Evolutionary conservation across 345 rosid genomes (phyloP).

Genomic region (Punica granatum): DNA sequence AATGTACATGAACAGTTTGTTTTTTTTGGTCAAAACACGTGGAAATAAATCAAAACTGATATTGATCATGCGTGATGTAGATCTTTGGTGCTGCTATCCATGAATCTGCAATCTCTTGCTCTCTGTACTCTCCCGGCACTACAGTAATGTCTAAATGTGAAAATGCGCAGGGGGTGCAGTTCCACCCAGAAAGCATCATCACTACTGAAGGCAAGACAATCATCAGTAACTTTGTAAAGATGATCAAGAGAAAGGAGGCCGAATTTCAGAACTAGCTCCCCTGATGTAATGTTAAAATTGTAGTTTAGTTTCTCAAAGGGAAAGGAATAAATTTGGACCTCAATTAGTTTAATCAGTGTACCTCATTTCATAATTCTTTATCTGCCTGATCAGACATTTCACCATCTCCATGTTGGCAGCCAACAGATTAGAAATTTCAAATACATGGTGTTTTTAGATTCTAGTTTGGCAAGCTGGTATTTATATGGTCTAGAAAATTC

Average conservation of each 20-base stretch:
- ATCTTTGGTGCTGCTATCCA: no score
- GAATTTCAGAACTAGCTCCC: slow-evolving; percentile 31
- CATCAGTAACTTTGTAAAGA: slow-evolving; percentile 65
- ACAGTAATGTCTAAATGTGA: neutral
- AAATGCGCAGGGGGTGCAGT: slow-evolving; percentile 80
- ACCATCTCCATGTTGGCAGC: no score
- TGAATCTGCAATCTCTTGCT: neutral
- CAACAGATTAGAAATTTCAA: no score
- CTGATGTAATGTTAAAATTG: neutral
- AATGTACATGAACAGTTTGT: neutral
- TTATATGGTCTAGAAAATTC: no score
- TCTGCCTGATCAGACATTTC: no score
- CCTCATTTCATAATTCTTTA: no score
- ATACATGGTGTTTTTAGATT: no score
- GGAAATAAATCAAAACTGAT: neutral
- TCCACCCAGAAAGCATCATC: slow-evolving; percentile 97
- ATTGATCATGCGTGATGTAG: no score
- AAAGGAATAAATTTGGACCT: neutral
- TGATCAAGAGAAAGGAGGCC: slow-evolving; percentile 47
- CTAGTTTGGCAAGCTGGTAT: no score
- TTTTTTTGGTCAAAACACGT: neutral
- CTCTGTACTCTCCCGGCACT: neutral
- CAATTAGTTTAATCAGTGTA: neutral
- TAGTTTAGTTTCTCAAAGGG: neutral
- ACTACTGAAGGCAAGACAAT: slow-evolving; percentile 66